These are phyloP conservation scores for Leishmania lainsoni DNA, from an alignment of 208 protist species.

Conservation along the genomic window DNA sequence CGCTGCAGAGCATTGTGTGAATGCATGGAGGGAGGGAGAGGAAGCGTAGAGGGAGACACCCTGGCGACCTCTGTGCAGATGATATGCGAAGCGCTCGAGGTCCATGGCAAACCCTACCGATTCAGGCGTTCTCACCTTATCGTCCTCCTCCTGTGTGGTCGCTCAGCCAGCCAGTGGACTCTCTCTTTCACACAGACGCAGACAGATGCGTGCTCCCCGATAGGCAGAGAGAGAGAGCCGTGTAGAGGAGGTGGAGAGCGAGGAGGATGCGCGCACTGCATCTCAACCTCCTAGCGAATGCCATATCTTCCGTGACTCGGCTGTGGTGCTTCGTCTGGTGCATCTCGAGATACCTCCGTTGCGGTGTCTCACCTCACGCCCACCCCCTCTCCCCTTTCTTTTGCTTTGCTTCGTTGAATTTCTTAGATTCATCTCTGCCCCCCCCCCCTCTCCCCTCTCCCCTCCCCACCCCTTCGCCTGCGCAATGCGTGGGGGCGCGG, in stretches of 20 bases:
- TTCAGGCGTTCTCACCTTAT: neutral
- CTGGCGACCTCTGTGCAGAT: neutral
- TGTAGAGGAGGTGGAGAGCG: too few relatives aligned
- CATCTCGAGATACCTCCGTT: too few relatives aligned
- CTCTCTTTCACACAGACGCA: neutral
- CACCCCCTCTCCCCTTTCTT: too few relatives aligned
- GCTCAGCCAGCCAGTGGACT: neutral
- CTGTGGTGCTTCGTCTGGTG: neutral
- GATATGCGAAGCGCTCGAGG: neutral
- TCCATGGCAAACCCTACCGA: neutral
- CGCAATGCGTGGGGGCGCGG: too few relatives aligned
- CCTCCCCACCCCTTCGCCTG: neutral
- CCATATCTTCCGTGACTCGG: neutral
- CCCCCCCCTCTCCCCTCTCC: neutral
- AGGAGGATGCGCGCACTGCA: neutral
- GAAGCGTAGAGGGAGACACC: neutral
- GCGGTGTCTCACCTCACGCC: too few relatives aligned
- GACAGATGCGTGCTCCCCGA: neutral
- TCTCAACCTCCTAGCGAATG: too few relatives aligned
- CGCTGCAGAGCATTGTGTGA: conserved; percentile 42
- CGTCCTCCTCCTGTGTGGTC: neutral
- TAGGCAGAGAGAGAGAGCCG: neutral
- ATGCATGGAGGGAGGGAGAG: neutral
- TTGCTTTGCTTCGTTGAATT: neutral
- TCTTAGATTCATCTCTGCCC: neutral